Evolutionary conservation across 2,329 filamentous ascomycete species (phyloP).

Genomic region (Colletotrichum karsti): DNA sequence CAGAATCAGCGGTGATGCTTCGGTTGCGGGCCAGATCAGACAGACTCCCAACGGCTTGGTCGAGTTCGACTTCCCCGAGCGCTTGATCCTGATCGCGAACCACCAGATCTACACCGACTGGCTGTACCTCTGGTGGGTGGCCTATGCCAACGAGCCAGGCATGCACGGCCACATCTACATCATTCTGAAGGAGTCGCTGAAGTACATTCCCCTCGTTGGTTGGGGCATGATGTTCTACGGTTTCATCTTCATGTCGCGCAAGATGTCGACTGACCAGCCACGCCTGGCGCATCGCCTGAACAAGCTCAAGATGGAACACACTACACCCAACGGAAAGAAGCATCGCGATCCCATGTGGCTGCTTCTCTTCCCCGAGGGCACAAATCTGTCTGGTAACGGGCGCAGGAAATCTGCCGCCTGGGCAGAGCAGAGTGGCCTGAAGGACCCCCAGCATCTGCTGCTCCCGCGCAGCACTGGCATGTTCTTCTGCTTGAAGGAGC

Average conservation of each 20-base stretch:
- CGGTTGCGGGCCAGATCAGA: conserved; percentile 78
- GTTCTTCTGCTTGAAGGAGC: conserved; percentile 80
- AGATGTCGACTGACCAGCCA: conserved; percentile 82
- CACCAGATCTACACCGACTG: conserved; percentile 92
- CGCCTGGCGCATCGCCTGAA: conserved; percentile 78
- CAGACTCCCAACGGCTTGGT: conserved; percentile 76
- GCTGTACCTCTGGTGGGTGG: conserved; percentile 93
- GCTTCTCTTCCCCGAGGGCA: conserved; percentile 87
- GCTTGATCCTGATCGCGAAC: conserved; percentile 85
- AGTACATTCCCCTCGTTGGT: conserved; percentile 81
- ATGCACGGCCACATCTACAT: conserved; percentile 92
- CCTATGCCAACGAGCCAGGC: conserved; percentile 77
- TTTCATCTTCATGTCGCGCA: conserved; percentile 92
- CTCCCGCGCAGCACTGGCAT: conserved; percentile 83
- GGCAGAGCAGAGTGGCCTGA: conserved; percentile 78
- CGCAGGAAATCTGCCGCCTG: conserved; percentile 76
- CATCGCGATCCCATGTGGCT: conserved; percentile 88
- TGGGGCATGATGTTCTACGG: conserved; percentile 86
- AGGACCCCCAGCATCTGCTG: conserved; percentile 78
- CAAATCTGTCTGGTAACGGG: conserved; percentile 78
- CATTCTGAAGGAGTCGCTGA: conserved; percentile 87
- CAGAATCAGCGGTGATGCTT: conserved; percentile 83
- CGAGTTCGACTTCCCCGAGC: conserved; percentile 81
- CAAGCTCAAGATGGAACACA: conserved; percentile 69
- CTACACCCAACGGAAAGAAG: conserved; percentile 60